Base-by-base conservation (phyloP, 176 grass and related monocot species). In the Phoenix dactylifera region DNA sequence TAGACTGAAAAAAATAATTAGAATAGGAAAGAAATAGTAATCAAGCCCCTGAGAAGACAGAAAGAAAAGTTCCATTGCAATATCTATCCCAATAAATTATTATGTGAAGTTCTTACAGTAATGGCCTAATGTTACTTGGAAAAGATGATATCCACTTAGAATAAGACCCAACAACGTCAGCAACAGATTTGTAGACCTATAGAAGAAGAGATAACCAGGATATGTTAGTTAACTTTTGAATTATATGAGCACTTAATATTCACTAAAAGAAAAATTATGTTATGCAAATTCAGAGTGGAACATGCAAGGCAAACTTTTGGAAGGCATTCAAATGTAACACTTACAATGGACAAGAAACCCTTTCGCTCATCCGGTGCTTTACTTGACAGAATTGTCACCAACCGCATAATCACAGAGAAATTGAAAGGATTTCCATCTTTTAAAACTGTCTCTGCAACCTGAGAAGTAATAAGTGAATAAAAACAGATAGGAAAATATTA, bases 111-210 rank as follows among this genome's bases (percentile, higher is more conserved):
- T 66, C 92, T 88, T 80, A 91, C 92, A 97, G 81, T 74, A 97
- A 70, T 60, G 79, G 81, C 71, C 79, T 85, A 63, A 91, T 80
- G 68, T 97, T 97, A 63, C 58, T 59, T 60, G 66, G 30, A 24
- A 70, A 75, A 78, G 78, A 88, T 4, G 76, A 82, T 62, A 97
- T 64, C 92, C 84, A 91, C 81, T 91, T 97, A 39, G 92, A 90
- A 74, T 91, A 97, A 49, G 92, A 97, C 59, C 81, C 81, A 78
- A 97, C 74, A 48, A 97, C 87, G 60, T 97, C 83, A 62, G 80
- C 92, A 52, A 91, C 77, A 0, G 92, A 82, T 88, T 91, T 97
- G 65, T 91, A 91, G 23, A 97, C 84, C 92, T 97, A 68, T 52
- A 44, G 35, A 44, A 44, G 35, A 44, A 44, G 7, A 51, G 22